Conservation (phyloP, 805 yeast species). For the Saturnispora mendoncae region DNA sequence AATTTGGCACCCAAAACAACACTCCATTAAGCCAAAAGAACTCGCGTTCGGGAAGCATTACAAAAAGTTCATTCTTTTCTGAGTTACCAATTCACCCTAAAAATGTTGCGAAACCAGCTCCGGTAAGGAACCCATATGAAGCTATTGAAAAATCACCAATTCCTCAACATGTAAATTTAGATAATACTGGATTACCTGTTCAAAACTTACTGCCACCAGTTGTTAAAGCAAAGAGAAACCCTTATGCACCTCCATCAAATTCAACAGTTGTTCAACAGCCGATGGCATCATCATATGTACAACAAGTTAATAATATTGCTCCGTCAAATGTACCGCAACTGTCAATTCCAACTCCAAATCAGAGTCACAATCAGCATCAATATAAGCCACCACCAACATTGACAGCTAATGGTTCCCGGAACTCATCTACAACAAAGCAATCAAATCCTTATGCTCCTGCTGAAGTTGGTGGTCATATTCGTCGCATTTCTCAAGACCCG, state of each 20-base stretch:
- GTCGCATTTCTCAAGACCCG: constrained; percentile 18
- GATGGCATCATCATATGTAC: background rate
- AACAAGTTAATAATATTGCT: constrained; percentile 28
- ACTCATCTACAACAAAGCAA: background rate
- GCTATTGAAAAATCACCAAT: constrained; percentile 9
- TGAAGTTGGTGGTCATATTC: constrained; percentile 25
- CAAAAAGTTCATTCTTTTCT: constrained; percentile 39
- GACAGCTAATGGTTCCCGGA: background rate
- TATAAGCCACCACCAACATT: background rate
- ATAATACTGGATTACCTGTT: background rate
- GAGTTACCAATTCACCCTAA: constrained; percentile 39
- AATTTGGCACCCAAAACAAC: background rate
- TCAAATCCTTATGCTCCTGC: constrained; percentile 26
- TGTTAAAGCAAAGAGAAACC: constrained; percentile 3
- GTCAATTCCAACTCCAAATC: background rate
- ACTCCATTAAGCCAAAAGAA: background rate
- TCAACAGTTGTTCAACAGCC: constrained; percentile 11
- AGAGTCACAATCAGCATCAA: background rate
- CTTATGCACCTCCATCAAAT: constrained; percentile 14
- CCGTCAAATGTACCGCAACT: constrained; percentile 5
- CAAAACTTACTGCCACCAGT: background rate
- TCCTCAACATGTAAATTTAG: background rate
- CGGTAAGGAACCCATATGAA: constrained; percentile 22
- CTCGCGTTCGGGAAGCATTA: constrained; percentile 2
- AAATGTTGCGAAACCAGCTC: constrained; percentile 10